A percentile compares a stretch with the other conserved stretches of the same genome.
phyloP scores from a whole-genome alignment of 345 rosid genomes.

The Citrus medica region DNA sequence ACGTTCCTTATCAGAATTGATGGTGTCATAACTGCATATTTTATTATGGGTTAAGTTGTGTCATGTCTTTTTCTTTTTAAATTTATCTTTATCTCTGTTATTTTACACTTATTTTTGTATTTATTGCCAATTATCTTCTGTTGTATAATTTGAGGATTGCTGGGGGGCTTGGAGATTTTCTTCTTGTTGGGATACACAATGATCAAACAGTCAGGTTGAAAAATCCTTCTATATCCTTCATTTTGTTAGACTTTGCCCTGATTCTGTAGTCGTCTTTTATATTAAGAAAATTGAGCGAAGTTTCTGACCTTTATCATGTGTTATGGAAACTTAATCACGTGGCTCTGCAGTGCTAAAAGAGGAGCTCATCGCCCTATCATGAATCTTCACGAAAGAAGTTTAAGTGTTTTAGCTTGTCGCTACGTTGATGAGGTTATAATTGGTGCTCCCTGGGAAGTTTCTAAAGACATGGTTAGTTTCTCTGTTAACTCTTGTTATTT shows the following conservation, averaged over 20 bases:
- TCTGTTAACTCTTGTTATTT: background rate
- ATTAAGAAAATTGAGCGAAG: background rate
- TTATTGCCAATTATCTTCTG: background rate
- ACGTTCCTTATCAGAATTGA: no score
- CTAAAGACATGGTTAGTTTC: conserved; percentile 62
- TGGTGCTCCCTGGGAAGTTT: conserved; percentile 73
- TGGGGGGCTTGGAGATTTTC: conserved; percentile 72
- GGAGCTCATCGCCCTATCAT: conserved; percentile 74
- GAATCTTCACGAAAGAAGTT: conserved; percentile 82
- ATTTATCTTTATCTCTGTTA: background rate
- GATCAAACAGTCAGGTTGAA: conserved; percentile 65
- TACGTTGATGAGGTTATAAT: conserved; percentile 80
- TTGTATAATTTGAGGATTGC: conserved; percentile 58
- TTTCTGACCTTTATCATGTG: background rate
- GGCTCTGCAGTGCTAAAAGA: conserved; percentile 55
- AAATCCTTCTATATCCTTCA: background rate
- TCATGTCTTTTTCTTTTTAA: background rate
- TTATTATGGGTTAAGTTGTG: background rate
- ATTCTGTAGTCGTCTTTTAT: background rate
- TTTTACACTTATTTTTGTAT: background rate
- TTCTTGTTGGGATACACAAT: conserved; percentile 71
- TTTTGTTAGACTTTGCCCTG: background rate
- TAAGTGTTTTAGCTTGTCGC: conserved; percentile 71
- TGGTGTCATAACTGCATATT: background rate
- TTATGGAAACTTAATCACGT: background rate